Conservation (phyloP, 2,329 filamentous ascomycete genomes). For the Harringtonia lauricola region DNA sequence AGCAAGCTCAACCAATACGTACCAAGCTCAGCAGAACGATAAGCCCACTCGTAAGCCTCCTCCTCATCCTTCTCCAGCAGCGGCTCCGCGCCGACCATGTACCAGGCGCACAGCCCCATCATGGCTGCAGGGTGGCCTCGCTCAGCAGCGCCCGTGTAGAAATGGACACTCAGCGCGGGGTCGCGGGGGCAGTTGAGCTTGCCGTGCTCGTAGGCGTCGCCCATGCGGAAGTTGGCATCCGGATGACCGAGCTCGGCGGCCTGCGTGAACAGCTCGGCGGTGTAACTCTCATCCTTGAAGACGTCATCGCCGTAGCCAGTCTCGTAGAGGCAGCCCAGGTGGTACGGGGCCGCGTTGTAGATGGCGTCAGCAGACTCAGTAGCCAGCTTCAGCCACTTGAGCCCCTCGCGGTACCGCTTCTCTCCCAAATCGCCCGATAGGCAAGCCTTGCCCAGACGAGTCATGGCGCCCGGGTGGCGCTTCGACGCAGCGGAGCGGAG, state of each 20-base stretch:
- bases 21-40: constrained; percentile 77
- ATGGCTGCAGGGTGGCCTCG: constrained; percentile 75
- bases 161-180: constrained; percentile 88
- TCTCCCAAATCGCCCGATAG: constrained; percentile 80
- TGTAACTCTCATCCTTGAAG: constrained; percentile 82
- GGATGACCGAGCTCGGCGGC: constrained; percentile 84
- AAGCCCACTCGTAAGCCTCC: constrained; percentile 95
- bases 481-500: constrained; percentile 84
- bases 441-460: constrained; percentile 82
- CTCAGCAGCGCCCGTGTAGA: constrained; percentile 89
- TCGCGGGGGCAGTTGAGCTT: constrained; percentile 79
- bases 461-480: constrained; percentile 90
- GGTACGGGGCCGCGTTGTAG: constrained; percentile 88
- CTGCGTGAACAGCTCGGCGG: constrained; percentile 87
- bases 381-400: constrained; percentile 94
- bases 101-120: constrained; percentile 99
- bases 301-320: constrained; percentile 90
- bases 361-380: constrained; percentile 81
- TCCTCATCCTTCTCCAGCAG: constrained; percentile 90
- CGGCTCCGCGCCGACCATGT: constrained; percentile 87
- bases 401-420: constrained; percentile 76
- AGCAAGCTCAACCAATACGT: too few relatives aligned
- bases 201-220: constrained; percentile 95
- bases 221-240: constrained; percentile 77
- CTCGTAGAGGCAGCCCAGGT: constrained; percentile 80